Percentiles rank a stretch among this genome's conserved stretches.
phyloP scores from a whole-genome alignment of 805 yeast genomes.

The Starmerella geochares region DNA sequence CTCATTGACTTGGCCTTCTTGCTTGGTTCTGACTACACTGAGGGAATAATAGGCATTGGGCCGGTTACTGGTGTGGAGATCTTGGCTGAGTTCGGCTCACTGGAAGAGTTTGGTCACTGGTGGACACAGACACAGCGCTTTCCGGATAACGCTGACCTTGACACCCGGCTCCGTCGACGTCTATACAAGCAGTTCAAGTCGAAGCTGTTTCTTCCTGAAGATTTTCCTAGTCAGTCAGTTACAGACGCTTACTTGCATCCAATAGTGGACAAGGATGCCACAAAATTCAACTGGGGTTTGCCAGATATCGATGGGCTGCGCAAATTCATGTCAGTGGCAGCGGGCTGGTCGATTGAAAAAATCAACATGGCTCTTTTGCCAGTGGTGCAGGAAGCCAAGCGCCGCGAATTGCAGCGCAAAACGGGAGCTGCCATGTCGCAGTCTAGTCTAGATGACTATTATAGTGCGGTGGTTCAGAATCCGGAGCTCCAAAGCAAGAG shows the following conservation, averaged over 20 bases:
- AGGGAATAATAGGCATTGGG: slow-evolving; percentile 86
- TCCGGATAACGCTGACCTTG: slow-evolving; percentile 30
- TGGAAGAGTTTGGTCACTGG: slow-evolving; percentile 43
- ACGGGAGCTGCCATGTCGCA: slow-evolving; percentile 18
- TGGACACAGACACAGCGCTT: slow-evolving; percentile 41
- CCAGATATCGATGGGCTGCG: slow-evolving; percentile 78
- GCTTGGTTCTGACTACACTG: slow-evolving; percentile 91
- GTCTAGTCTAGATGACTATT: slow-evolving; percentile 25
- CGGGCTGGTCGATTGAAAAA: slow-evolving; percentile 69
- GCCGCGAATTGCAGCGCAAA: slow-evolving; percentile 22
- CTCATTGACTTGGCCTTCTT: slow-evolving; percentile 74
- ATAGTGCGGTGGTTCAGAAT: slow-evolving; percentile 23
- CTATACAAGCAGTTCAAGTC: slow-evolving; percentile 52
- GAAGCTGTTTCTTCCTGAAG: slow-evolving; percentile 46
- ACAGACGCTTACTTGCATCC: slow-evolving; percentile 68
- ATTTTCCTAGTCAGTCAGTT: slow-evolving; percentile 63
- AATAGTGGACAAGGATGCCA: slow-evolving; percentile 70
- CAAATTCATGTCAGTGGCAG: slow-evolving; percentile 52
- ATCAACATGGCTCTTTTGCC: slow-evolving; percentile 82
- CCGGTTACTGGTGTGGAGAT: slow-evolving; percentile 89
- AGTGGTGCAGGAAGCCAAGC: slow-evolving; percentile 65
- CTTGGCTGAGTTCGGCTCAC: slow-evolving; percentile 65
- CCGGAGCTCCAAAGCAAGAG: slow-evolving; percentile 27
- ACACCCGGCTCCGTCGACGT: slow-evolving; percentile 36
- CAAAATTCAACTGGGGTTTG: slow-evolving; percentile 77